Conservation (phyloP, 305 asterid genomes). For the Solanum aculeatissimum region DNA sequence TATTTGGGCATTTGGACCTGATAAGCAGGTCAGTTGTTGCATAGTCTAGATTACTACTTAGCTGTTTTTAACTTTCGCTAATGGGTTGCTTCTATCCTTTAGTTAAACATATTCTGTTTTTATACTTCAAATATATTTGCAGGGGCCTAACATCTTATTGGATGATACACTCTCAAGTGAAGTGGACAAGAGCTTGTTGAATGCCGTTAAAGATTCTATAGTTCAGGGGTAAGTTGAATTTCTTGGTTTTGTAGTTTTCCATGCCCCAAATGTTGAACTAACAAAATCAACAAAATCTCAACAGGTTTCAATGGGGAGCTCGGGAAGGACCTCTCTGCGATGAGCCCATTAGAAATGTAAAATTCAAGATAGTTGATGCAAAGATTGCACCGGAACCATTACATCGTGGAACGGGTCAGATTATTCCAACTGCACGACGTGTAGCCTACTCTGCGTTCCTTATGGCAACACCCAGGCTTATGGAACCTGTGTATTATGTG, state of each 20-base stretch:
- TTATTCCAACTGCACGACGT: slow-evolving; percentile 94
- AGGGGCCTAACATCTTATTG: slow-evolving; percentile 94
- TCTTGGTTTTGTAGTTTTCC: neutral
- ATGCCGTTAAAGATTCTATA: slow-evolving; percentile 83
- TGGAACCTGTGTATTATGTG: slow-evolving; percentile 94
- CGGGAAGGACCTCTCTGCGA: slow-evolving; percentile 98
- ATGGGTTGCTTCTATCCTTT: neutral
- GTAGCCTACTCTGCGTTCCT: slow-evolving; percentile 96
- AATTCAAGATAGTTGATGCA: slow-evolving; percentile 92
- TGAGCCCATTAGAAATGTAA: slow-evolving; percentile 93
- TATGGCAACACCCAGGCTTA: slow-evolving; percentile 94
- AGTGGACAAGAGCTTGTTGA: slow-evolving; percentile 83
- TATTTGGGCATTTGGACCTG: slow-evolving; percentile 99
- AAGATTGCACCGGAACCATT: slow-evolving; percentile 94
- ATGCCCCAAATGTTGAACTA: slow-evolving; percentile 1
- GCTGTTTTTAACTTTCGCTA: neutral
- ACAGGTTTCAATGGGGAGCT: slow-evolving; percentile 99
- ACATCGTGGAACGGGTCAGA: slow-evolving; percentile 93
- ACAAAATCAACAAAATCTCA: neutral
- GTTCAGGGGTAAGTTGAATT: slow-evolving; percentile 75
- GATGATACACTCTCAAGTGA: slow-evolving; percentile 97
- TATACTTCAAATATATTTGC: slow-evolving; percentile 1
- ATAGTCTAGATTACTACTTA: neutral
- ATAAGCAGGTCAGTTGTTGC: slow-evolving; percentile 59
- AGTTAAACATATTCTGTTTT: neutral